Base-by-base conservation (phyloP, 2,329 filamentous ascomycete species). In the Ophiocordyceps robertsii region DNA sequence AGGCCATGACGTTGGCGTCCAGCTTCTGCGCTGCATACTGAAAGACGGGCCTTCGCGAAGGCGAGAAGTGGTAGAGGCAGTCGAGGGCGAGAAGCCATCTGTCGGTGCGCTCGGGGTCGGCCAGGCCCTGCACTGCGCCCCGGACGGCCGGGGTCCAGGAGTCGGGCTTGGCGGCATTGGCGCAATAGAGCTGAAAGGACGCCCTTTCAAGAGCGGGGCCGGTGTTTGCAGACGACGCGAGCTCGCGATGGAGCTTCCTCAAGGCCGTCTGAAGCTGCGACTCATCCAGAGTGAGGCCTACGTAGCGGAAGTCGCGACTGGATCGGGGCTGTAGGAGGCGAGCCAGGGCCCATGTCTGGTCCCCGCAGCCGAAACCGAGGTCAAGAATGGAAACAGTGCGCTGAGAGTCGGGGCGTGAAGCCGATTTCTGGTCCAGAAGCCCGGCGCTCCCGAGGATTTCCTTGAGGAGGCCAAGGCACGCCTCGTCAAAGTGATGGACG, bases 311-410 rank as follows among this genome's bases (percentile, higher is more conserved):
- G 12, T 50, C 43, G 24, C 44, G 40, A 45, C 55, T 53, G 30
- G 47, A 41, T 2, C 41, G 41, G 4, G 49, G 35, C 16, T 48
- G 40, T 4, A 56, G 46, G 21, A 58, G 51, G 11, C 52, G 53
- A 2, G 58, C 62, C 21, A 76, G 49, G 43, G 69, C 65, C 17
- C 70, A 52, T 0, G 66, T 72, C 52, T 78, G 75, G 48, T 78
- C 73, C 29, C 75, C 75, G 46, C 75, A 79, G 10, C 75, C 74
- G 46, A 76, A 72, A 3, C 75, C 74, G 1, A 77, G 58, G 45
- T 78, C 74, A 1, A 78, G 56, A 10, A 73, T 58, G 3, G 62
- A 54, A 6, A 66, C 47, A 7, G 49, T 43, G 27, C 14, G 27
- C n/a, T n/a, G 11, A 12, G n/a, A 6, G 9, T 36, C 13, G 21